Conservation (phyloP, 2,329 filamentous ascomycete species). For the Lecanicillium sp. region DNA sequence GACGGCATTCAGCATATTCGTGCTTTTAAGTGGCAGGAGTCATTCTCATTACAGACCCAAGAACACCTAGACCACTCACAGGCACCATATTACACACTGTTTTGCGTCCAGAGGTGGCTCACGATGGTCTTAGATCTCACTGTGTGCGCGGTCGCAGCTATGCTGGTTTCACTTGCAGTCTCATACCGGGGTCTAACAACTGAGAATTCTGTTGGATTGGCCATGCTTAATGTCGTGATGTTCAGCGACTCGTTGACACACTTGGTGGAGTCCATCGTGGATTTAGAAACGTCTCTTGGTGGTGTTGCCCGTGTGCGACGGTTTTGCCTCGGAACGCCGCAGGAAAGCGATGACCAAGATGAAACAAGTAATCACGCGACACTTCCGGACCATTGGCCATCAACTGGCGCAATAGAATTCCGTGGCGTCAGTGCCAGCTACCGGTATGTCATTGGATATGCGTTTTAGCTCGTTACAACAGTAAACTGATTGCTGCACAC, state of each 20-base stretch:
- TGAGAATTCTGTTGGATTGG: not conserved
- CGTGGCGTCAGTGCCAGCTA: constrained; percentile 5
- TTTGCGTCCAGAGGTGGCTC: constrained; percentile 38
- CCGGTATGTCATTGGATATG: not conserved
- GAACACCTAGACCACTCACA: constrained; percentile 25
- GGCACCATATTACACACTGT: constrained; percentile 26
- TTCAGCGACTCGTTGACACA: not conserved
- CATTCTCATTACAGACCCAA: constrained; percentile 33
- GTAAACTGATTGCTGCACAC: not conserved
- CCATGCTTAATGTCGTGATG: not conserved
- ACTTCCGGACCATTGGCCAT: not conserved
- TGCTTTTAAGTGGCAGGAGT: constrained; percentile 14
- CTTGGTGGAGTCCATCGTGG: not conserved
- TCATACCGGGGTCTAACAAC: not conserved
- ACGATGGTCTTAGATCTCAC: constrained; percentile 32
- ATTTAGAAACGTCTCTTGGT: constrained; percentile 1
- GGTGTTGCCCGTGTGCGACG: constrained; percentile 1
- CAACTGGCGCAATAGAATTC: not conserved
- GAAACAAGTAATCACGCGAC: not conserved
- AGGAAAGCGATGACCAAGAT: not conserved
- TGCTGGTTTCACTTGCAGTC: constrained; percentile 25
- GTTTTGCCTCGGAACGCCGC: constrained; percentile 1
- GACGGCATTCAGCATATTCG: constrained; percentile 17
- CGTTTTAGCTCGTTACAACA: no score
- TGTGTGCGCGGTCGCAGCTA: constrained; percentile 20